Percentiles rank a stretch among this genome's conserved stretches.
Conservation (phyloP, 192 early-diverging fungal species). For the Mortierella hygrophila region DNA sequence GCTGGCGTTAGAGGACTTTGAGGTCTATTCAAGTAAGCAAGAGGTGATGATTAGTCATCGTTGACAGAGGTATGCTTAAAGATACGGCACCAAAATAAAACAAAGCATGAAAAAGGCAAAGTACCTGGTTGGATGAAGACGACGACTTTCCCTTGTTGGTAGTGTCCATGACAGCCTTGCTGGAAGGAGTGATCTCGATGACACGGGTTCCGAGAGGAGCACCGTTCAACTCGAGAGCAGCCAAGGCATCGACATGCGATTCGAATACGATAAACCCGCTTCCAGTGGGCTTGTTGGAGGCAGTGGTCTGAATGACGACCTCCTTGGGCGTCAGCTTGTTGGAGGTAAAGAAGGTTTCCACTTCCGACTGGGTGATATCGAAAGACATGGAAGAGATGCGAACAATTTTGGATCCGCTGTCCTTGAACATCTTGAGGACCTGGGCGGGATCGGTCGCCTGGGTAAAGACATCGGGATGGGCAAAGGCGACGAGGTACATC, state of each 20-base stretch:
- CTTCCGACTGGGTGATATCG: conserved; percentile 70
- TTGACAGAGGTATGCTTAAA: neutral
- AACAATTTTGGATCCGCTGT: conserved; percentile 71
- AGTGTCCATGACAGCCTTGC: conserved; percentile 70
- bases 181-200: conserved; percentile 75
- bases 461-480: conserved; percentile 68
- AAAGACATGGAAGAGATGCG: conserved; percentile 73
- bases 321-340: conserved; percentile 65
- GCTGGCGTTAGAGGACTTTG: neutral
- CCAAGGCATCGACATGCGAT: conserved; percentile 75
- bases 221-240: conserved; percentile 72
- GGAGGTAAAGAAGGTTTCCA: conserved; percentile 71
- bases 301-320: conserved; percentile 72
- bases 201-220: conserved; percentile 67
- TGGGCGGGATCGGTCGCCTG: conserved; percentile 75
- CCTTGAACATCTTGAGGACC: conserved; percentile 74
- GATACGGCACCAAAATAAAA: neutral
- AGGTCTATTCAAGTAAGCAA: neutral
- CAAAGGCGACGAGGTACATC: conserved; percentile 61
- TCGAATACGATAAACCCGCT: conserved; percentile 74
- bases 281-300: conserved; percentile 71
- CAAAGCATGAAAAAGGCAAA: neutral
- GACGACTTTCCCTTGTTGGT: conserved; percentile 64
- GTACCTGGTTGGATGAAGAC: conserved; percentile 65
- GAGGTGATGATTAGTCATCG: conserved; percentile 54